phyloP scores from a whole-genome alignment of 2,329 filamentous ascomycete species.

The Sporothrix schenckii region DNA sequence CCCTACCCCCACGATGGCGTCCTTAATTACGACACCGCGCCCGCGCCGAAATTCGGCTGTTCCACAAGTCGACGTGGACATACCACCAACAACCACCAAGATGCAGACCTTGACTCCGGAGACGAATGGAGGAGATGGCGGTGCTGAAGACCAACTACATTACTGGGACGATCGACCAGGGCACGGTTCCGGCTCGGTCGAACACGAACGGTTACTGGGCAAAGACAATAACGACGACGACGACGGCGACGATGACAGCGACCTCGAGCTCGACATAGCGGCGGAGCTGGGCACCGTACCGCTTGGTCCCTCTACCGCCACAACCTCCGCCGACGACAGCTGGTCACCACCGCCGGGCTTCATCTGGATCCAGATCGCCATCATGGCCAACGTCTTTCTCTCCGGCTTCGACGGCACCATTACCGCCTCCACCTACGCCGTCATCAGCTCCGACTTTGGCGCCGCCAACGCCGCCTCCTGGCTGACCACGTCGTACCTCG shows the following conservation, averaged over 20 bases:
- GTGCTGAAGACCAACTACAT: neutral
- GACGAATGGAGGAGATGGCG: neutral
- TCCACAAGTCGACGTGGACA: neutral
- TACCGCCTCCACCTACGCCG: slow-evolving; percentile 72
- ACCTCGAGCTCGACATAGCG: neutral
- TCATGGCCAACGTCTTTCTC: slow-evolving; percentile 67
- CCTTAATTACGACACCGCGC: neutral
- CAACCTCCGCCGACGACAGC: neutral
- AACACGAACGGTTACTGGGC: neutral
- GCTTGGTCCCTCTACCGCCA: neutral
- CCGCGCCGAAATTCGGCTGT: neutral
- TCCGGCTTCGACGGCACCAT: slow-evolving; percentile 72
- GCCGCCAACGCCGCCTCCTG: slow-evolving; percentile 57
- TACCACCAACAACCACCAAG: neutral
- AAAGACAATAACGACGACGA: neutral
- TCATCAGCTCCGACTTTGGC: slow-evolving; percentile 55
- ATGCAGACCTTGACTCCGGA: neutral
- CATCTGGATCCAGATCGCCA: slow-evolving; percentile 60
- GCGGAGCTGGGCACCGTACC: neutral
- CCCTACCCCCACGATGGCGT: neutral
- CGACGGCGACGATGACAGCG: neutral
- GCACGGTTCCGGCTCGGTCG: neutral
- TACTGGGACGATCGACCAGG: neutral
- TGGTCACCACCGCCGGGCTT: slow-evolving; percentile 48
- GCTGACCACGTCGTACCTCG: slow-evolving; percentile 65